Evolutionary conservation across 495 filamentous ascomycete genomes (phyloP), one percentile per base, ranked within the genome.

Genomic region (Hypoxylon lienhwacheense): DNA sequence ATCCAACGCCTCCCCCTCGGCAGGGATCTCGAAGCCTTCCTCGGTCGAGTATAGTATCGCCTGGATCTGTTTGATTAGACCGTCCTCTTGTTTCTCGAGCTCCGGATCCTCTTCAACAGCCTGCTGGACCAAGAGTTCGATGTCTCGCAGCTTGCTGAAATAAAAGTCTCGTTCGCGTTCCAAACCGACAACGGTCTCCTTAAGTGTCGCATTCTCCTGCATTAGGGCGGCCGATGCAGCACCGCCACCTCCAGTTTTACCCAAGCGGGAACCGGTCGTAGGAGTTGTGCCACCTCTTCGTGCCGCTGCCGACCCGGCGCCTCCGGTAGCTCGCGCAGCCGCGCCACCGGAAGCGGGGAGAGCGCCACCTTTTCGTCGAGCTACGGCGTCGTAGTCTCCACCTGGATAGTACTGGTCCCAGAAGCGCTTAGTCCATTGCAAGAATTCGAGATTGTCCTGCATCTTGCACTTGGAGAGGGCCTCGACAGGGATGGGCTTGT

Each of bases 401-500:
- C 92, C 93, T 6, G 93, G 91, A 67, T 86, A 98, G 79, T 97
- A 90, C 66, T 96, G 91, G 67, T 98, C 95, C 93, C 93, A 98
- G 75, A 90, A 96, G 57, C 79, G 76, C 81, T 97, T 97, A 44
- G 81, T 85, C 89, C 89, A 98, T 76, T 98, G 93, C 25, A 98
- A 82, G 72, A 97, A 98, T 66, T 97, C 95, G 54, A 98, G 90
- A 76, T 98, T 98, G 70, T 98, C 93, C 75, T 98, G 93, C 89
- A 98, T 97, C 76, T 95, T 95, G 80, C 93, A 98, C 73, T 97
- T 97, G 57, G 90, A 80, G 47, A 98, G 85, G 59, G 81, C 75
- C 70, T 96, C 85, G 62, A 97, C 87, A 59, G 90, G 91, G 54
- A 97, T 83, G 17, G 85, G 84, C 61, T 89, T 89, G 46, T 97